Conservation (phyloP, 768 basidiomycete species). For the Termitomyces sp. region DNA sequence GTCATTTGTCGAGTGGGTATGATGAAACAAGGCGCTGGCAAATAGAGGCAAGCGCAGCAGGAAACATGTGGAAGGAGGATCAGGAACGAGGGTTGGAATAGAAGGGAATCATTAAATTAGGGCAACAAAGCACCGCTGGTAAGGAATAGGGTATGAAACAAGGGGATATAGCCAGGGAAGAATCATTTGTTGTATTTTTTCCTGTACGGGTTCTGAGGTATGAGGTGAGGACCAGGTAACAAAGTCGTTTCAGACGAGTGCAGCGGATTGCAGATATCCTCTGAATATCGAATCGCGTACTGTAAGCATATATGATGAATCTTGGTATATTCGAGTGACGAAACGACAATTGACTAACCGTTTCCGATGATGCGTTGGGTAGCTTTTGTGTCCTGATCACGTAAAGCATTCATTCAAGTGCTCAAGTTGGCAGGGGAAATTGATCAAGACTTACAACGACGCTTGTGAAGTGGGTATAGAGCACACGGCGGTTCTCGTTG, state of each 20-base stretch:
- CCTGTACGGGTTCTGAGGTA: conserved; percentile 3
- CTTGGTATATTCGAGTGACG: background rate
- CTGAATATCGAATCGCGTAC: conserved; percentile 76
- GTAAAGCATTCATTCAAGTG: background rate
- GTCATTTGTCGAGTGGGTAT: conserved; percentile 7
- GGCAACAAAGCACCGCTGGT: conserved; percentile 7
- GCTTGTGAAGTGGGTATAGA: conserved; percentile 80
- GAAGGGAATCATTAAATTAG: conserved; percentile 6
- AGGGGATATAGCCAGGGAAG: conserved; percentile 5
- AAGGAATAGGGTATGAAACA: conserved; percentile 6
- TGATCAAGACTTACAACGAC: conserved; percentile 53
- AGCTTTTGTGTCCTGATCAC: conserved; percentile 68
- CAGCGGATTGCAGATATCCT: conserved; percentile 70
- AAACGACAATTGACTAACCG: conserved; percentile 39
- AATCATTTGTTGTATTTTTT: background rate
- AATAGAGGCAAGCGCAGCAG: conserved; percentile 1
- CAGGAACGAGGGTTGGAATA: conserved; percentile 5
- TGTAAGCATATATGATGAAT: conserved; percentile 22
- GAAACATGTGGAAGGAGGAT: background rate
- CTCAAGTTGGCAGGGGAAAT: background rate
- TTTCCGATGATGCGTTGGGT: conserved; percentile 83
- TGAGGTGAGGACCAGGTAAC: background rate
- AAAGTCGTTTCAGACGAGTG: conserved; percentile 47
- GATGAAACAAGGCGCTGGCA: conserved; percentile 8
- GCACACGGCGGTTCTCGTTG: conserved; percentile 74